These are phyloP conservation scores for Hyaloscypha bicolor DNA, from an alignment of 495 filamentous ascomycete species.

Conservation along the genomic window DNA sequence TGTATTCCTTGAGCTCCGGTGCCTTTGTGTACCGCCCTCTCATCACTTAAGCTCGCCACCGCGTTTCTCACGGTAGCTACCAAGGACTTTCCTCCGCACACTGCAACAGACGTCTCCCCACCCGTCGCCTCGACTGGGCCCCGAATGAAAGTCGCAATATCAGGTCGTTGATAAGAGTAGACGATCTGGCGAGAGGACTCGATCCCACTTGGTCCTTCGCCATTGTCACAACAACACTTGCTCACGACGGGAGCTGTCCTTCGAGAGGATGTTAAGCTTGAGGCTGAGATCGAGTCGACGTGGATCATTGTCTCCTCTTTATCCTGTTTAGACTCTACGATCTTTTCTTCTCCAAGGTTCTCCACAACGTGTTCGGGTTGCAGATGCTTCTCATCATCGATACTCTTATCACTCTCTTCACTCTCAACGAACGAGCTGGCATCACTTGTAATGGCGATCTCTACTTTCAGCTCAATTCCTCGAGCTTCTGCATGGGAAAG, in stretches of 20 bases:
- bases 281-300: slow-evolving; percentile 15
- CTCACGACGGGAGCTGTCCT: neutral
- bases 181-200: slow-evolving; percentile 6
- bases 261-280: slow-evolving; percentile 11
- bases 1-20: slow-evolving; percentile 79
- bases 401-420: neutral
- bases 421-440: neutral
- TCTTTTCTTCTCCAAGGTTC: neutral
- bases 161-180: slow-evolving; percentile 36
- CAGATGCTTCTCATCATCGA: neutral
- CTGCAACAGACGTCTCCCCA: slow-evolving; percentile 81
- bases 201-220: slow-evolving; percentile 1
- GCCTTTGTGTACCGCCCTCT: slow-evolving; percentile 87
- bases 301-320: neutral
- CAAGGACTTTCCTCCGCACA: slow-evolving; percentile 74
- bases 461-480: slow-evolving; percentile 46
- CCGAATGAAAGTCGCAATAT: slow-evolving; percentile 48
- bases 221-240: slow-evolving; percentile 2
- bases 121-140: slow-evolving; percentile 67
- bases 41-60: slow-evolving; percentile 75
- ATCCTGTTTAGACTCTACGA: slow-evolving; percentile 5
- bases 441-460: slow-evolving; percentile 26
- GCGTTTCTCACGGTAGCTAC: slow-evolving; percentile 65
- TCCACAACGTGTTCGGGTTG: neutral
- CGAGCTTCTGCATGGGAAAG: slow-evolving; percentile 51